Base-by-base conservation (phyloP, 495 filamentous ascomycete genomes). In the Aspergillus cristatus region DNA sequence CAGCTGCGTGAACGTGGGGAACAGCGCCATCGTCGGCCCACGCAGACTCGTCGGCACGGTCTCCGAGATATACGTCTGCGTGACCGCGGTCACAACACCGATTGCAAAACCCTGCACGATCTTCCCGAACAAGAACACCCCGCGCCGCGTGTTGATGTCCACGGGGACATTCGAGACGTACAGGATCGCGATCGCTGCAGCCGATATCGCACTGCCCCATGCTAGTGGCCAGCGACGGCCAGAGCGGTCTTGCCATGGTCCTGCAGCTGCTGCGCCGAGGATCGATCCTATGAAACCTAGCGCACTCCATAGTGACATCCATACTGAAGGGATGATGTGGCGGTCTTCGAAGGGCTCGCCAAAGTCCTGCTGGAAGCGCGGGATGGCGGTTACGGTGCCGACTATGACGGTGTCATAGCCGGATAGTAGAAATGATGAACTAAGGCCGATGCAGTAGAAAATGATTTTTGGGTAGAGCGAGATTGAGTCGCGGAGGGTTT, bases 361-460 rank as follows among this genome's bases (percentile, higher is more conserved):
- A 36, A 60, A 68, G 11, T 58, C 52, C 16, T 51, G 42, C 60
- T 64, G 58, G 31, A 68, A 67, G 14, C 49, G 47, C 20, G 62
- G 62, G 58, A 71, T 65, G 3, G 63, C 59, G n/a, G 66, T 60
- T 3, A 67, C 58, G 31, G 57, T 62, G 6, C 59, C 62, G 16
- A 71, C 65, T 17, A 71, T 64, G n/a, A 62, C 66, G n/a, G 62
- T 45, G 26, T 71, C 68, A 45, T 67, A 71, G 30, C 68, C 68
- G 31, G 65, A 70, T 4, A 70, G 54, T n/a, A 71, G 42, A 12
- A 63, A 61, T 1, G 55, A 57, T 0, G 53, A 54, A 10, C 55
- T 52, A 15, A 61, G 31, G 1, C 55, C 55, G 0, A 63, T 42
- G 38, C 50, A 56, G 33, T 60, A 61, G 1, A 35, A 42, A 5